Evolutionary conservation across 2,329 filamentous ascomycete genomes (phyloP).

Genomic region (Penicillium polonicum): DNA sequence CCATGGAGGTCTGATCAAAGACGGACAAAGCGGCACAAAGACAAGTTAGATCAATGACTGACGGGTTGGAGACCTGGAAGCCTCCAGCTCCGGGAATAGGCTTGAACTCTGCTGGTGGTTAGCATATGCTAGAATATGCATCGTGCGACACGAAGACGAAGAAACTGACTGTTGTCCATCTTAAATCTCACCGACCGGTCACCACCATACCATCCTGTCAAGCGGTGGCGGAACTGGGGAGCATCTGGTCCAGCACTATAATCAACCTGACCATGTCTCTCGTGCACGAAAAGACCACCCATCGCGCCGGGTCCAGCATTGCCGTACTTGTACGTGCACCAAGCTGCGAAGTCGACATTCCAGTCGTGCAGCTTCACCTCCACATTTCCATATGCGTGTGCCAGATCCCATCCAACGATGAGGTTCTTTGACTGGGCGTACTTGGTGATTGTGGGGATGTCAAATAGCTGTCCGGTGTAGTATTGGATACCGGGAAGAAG

Average conservation of each 20-base stretch:
- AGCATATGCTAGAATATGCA: not conserved
- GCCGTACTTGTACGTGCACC: constrained; percentile 94
- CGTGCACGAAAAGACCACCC: constrained; percentile 75
- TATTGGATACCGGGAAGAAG: constrained; percentile 86
- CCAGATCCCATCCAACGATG: constrained; percentile 79
- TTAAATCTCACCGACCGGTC: constrained; percentile 72
- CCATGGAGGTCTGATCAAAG: constrained; percentile 70
- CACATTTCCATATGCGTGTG: constrained; percentile 81
- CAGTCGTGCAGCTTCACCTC: constrained; percentile 76
- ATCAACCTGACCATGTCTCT: constrained; percentile 58
- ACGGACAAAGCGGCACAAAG: constrained; percentile 70
- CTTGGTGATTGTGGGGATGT: constrained; percentile 73
- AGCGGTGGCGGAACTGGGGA: constrained; percentile 60
- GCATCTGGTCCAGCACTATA: constrained; percentile 42
- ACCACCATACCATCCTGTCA: constrained; percentile 82
- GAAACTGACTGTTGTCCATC: constrained; percentile 65
- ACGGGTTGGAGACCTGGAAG: constrained; percentile 79
- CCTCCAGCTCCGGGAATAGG: constrained; percentile 76
- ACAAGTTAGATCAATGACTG: constrained; percentile 70
- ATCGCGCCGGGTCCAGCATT: constrained; percentile 81
- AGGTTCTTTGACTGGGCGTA: constrained; percentile 70
- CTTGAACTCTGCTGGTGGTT: constrained; percentile 55
- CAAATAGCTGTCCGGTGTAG: constrained; percentile 83
- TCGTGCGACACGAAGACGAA: not conserved
- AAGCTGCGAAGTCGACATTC: constrained; percentile 84